Base-by-base conservation (phyloP, 352 stramenopile genomes). In the Globisporangium takayamanum region DNA sequence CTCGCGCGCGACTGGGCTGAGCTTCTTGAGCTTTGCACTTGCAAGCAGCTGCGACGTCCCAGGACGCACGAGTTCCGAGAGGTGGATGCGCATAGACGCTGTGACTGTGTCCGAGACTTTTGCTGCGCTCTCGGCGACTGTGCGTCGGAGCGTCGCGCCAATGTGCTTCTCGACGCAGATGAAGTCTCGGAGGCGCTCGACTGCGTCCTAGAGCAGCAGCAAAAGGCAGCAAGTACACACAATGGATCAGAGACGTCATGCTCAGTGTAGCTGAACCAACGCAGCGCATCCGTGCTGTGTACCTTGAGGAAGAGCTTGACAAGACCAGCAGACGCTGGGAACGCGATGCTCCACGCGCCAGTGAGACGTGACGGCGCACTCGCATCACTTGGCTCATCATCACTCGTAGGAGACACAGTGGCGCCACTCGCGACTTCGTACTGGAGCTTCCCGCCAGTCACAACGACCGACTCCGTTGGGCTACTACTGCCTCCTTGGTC, bases 251-350 rank as follows among this genome's bases (percentile, higher is more conserved):
- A 22, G 41, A 47, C 41, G 5, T 3, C 14, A 22, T 18, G 14
- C 33, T 47, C 41, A 42, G 1, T 16, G 25, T 12, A 46, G 20
- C 25, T 0, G 48, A 25, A 8, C n/a, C 39, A 53, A 26, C n/a
- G 0, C 12, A 41, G 3, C 52, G n/a, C 42, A 8, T 25, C n/a
- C 44, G 22, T 57, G 16, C 39, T 39, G 6, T 11, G 25, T 47
- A 80, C 74, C 72, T 83, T 83, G 12, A 78, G 60, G 52, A 72
- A 84, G 12, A 87, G 57, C 42, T 70, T 63, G n/a, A 68, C 59
- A 42, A 70, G 36, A 3, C 60, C 18, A 5, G 53, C 18, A 3
- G 53, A 55, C 25, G 60, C 33, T 18, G 76, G 67, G 49, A 87
- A 87, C 44, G 26, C 52, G 22, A 89, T 63, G n/a, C 53, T 68